phyloP scores from a whole-genome alignment of 2,329 filamentous ascomycete genomes.

The Ophiosphaerella herpotricha region DNA sequence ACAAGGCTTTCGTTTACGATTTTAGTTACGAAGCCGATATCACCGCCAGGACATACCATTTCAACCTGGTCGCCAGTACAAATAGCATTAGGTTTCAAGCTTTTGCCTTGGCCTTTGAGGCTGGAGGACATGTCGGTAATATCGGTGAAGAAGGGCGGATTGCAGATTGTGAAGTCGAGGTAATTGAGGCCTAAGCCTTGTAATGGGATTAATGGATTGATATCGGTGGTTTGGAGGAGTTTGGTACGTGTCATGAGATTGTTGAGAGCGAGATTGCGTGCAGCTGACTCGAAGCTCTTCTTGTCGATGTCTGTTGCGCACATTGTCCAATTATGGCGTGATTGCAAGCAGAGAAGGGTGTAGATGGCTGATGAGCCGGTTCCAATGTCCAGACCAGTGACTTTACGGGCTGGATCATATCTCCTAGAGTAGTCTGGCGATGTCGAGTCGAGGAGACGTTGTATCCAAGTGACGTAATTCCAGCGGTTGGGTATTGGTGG shows the following conservation, averaged over 20 bases:
- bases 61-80: constrained; percentile 79
- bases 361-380: constrained; percentile 93
- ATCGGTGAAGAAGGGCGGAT: constrained; percentile 92
- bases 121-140: constrained; percentile 68
- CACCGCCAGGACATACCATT: constrained; percentile 83
- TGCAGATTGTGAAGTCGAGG: constrained; percentile 88
- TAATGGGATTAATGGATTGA: constrained; percentile 67
- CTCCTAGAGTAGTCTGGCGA: constrained; percentile 52
- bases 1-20: constrained; percentile 72
- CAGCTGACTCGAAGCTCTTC: constrained; percentile 68
- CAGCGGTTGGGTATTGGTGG: constrained; percentile 77
- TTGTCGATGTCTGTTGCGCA: constrained; percentile 71
- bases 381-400: constrained; percentile 81
- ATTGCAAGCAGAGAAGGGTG: constrained; percentile 74
- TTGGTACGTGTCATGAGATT: constrained; percentile 66
- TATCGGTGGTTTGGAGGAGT: constrained; percentile 60
- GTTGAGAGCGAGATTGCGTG: constrained; percentile 70
- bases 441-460: constrained; percentile 76
- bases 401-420: constrained; percentile 55
- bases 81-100: constrained; percentile 69
- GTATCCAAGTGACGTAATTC: constrained; percentile 91
- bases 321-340: constrained; percentile 67
- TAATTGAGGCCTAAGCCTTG: constrained; percentile 57
- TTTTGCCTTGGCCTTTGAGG: constrained; percentile 63
- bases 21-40: constrained; percentile 72